Percentiles rank a stretch among this genome's conserved stretches.
These are phyloP conservation scores for Quercus aquifolioides DNA, from an alignment of 306 rosid genomes.

Conservation along the genomic window DNA sequence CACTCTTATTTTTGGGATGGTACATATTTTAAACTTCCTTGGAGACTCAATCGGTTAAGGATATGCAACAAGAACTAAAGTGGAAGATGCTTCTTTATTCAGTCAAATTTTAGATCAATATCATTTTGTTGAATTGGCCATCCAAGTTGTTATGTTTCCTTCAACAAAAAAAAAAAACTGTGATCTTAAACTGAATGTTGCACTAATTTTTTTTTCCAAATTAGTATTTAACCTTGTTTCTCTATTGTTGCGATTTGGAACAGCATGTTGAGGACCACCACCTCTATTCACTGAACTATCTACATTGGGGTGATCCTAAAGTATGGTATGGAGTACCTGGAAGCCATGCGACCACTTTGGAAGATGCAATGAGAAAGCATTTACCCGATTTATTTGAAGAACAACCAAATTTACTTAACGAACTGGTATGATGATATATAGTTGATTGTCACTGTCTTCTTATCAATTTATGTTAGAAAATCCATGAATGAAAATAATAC, in stretches of 20 bases:
- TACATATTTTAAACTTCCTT: too few relatives aligned
- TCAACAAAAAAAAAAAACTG: too few relatives aligned
- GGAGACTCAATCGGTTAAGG: background rate
- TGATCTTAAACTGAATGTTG: background rate
- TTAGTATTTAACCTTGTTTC: slow-evolving; percentile 5
- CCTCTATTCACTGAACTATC: slow-evolving; percentile 86
- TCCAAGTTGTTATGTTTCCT: background rate
- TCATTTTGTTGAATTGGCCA: background rate
- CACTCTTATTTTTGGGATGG: too few relatives aligned
- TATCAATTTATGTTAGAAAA: background rate
- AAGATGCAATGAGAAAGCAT: slow-evolving; percentile 77
- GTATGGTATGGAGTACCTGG: slow-evolving; percentile 98
- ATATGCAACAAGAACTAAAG: background rate
- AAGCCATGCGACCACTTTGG: slow-evolving; percentile 63
- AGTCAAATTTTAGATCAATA: background rate
- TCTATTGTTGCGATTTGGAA: slow-evolving; percentile 27
- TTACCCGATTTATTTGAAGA: slow-evolving; percentile 88
- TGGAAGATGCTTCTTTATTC: background rate
- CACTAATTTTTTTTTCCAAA: background rate
- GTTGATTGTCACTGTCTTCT: background rate
- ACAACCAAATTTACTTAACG: slow-evolving; percentile 88
- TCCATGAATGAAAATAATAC: background rate
- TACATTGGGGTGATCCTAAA: slow-evolving; percentile 93
- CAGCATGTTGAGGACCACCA: slow-evolving; percentile 99
- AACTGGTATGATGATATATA: slow-evolving; percentile 55